These are phyloP conservation scores for Canna indica DNA, from an alignment of 176 grass and related monocot genomes.

Conservation along the genomic window DNA sequence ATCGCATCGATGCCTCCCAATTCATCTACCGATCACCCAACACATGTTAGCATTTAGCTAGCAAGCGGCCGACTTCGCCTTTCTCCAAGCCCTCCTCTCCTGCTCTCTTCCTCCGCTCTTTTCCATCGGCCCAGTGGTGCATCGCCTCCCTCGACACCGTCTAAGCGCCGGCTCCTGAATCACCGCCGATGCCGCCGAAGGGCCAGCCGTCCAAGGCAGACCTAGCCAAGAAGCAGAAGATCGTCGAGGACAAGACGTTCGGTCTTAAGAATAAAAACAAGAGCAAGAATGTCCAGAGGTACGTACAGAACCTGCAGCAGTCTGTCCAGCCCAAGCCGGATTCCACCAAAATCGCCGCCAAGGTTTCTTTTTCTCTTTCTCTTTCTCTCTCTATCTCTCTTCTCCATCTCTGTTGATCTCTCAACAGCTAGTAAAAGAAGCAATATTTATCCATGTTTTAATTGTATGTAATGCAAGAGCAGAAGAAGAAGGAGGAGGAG, in stretches of 20 bases:
- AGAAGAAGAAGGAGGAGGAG: slow-evolving; percentile 99
- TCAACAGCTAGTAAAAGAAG: neutral
- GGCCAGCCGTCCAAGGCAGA: slow-evolving; percentile 56
- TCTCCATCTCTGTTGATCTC: neutral
- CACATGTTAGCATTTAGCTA: neutral
- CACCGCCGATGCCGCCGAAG: slow-evolving; percentile 75
- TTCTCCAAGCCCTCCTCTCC: neutral
- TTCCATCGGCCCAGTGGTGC: neutral
- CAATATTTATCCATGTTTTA: neutral
- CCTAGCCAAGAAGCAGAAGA: slow-evolving; percentile 91
- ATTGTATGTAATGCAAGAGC: slow-evolving; percentile 9
- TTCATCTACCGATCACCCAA: neutral
- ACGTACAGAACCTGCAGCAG: slow-evolving; percentile 76
- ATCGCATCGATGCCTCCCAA: neutral
- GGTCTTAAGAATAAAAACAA: slow-evolving; percentile 99
- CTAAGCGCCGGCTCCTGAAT: neutral
- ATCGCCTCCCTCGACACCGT: neutral
- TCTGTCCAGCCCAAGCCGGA: slow-evolving; percentile 72
- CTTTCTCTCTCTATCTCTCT: no score
- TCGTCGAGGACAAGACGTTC: slow-evolving; percentile 99
- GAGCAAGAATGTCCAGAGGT: slow-evolving; percentile 99
- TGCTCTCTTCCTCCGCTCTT: neutral
- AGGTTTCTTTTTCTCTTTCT: slow-evolving; percentile 27
- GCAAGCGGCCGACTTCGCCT: neutral
- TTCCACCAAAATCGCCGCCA: slow-evolving; percentile 50